Evolutionary conservation across 352 stramenopile species (phyloP).

Genomic region (Phytophthora megakarya): DNA sequence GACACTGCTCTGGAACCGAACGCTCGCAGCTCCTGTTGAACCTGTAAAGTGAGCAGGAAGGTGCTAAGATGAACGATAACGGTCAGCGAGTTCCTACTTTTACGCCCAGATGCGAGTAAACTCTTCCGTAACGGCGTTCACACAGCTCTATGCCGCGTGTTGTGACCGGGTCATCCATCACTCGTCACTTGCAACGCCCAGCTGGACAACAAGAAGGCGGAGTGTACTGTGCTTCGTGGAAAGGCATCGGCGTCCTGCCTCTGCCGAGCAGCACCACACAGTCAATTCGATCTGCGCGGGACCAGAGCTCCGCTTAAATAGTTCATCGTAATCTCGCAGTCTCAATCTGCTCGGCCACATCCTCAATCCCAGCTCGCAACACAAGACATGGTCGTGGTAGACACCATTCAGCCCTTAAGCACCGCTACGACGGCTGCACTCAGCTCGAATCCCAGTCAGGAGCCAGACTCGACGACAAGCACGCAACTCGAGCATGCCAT

Average conservation of each 20-base stretch:
- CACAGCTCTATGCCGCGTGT: slow-evolving; percentile 29
- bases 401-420: slow-evolving; percentile 36
- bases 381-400: slow-evolving; percentile 34
- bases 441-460: slow-evolving; percentile 27
- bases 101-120: slow-evolving; percentile 5
- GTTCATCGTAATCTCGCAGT: neutral
- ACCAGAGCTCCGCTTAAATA: slow-evolving; percentile 5
- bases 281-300: slow-evolving; percentile 4
- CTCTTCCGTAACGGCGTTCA: neutral
- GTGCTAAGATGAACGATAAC: too few relatives aligned
- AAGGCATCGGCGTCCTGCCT: slow-evolving; percentile 24
- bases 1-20: neutral
- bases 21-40: slow-evolving; percentile 11
- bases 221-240: slow-evolving; percentile 10
- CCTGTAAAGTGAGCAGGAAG: neutral
- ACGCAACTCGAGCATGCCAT: slow-evolving; percentile 31
- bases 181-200: slow-evolving; percentile 34
- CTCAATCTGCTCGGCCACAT: slow-evolving; percentile 10
- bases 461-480: slow-evolving; percentile 29
- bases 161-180: slow-evolving; percentile 25
- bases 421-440: slow-evolving; percentile 28
- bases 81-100: too few relatives aligned
- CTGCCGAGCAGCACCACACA: slow-evolving; percentile 26
- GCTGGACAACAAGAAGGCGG: slow-evolving; percentile 25
- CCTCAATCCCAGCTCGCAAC: slow-evolving; percentile 1